A percentile compares a stretch with the other conserved stretches of the same genome.
Evolutionary conservation across 2,329 filamentous ascomycete species (phyloP).

Genomic region (Colletotrichum magnum): DNA sequence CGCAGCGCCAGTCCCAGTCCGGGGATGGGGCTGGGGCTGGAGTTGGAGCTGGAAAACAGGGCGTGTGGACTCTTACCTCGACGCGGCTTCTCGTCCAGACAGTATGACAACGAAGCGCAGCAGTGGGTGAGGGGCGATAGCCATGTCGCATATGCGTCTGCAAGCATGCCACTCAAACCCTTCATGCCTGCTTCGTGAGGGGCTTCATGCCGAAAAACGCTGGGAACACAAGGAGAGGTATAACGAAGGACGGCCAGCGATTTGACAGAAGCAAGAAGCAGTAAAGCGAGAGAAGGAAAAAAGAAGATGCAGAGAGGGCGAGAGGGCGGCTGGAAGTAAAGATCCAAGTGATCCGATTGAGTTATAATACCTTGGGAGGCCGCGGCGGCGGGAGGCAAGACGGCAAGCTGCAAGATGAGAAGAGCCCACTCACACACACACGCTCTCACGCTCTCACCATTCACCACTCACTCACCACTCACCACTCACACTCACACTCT

Average conservation of each 20-base stretch:
- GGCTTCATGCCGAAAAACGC: conserved; percentile 37
- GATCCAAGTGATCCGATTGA: conserved; percentile 37
- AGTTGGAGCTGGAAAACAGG: conserved; percentile 20
- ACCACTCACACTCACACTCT: not conserved
- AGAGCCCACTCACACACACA: conserved; percentile 20
- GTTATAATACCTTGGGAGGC: conserved; percentile 32
- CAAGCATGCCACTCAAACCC: conserved; percentile 57
- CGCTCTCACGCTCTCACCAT: not conserved
- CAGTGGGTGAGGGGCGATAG: conserved; percentile 61
- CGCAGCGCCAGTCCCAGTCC: too few species aligned
- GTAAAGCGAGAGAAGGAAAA: conserved; percentile 14
- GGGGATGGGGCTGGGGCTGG: not conserved
- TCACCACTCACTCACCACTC: not conserved
- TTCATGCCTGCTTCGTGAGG: conserved; percentile 51
- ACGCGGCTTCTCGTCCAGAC: conserved; percentile 55
- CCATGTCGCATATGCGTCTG: conserved; percentile 61
- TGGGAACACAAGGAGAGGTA: conserved; percentile 25
- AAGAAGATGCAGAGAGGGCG: conserved; percentile 9
- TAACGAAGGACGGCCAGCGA: conserved; percentile 39
- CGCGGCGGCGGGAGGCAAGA: conserved; percentile 30
- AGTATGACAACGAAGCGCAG: conserved; percentile 58
- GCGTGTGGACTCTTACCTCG: conserved; percentile 47
- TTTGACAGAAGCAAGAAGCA: conserved; percentile 33
- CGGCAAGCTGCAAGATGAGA: conserved; percentile 37
- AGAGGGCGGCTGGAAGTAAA: conserved; percentile 27